Evolutionary conservation across 805 yeast species (phyloP).

Genomic region (Spathaspora sp.): DNA sequence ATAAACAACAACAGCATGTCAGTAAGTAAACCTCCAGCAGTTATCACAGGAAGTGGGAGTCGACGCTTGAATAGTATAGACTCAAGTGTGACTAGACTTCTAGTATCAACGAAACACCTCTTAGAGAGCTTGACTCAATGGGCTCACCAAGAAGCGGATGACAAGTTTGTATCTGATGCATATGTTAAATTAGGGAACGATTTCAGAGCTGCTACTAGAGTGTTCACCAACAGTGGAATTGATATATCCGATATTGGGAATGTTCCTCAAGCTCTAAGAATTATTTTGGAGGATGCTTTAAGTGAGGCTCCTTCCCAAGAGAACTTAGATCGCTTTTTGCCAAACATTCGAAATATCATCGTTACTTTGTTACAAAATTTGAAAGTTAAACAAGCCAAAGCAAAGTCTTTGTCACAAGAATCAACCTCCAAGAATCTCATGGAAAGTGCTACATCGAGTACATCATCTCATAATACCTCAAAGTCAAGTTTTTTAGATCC

Average conservation of each 20-base stretch:
- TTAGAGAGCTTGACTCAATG: constrained; percentile 85
- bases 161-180: constrained; percentile 80
- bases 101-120: constrained; percentile 85
- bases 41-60: neutral
- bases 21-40: neutral
- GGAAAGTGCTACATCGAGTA: neutral
- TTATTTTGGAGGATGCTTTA: constrained; percentile 79
- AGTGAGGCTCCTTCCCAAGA: constrained; percentile 83
- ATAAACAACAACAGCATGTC: neutral
- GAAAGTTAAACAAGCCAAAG: constrained; percentile 70
- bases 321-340: constrained; percentile 74
- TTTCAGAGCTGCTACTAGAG: constrained; percentile 79
- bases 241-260: constrained; percentile 83
- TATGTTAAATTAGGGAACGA: constrained; percentile 93
- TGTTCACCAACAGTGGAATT: constrained; percentile 75
- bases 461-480: neutral
- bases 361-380: constrained; percentile 74
- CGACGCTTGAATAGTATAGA: constrained; percentile 51
- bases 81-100: constrained; percentile 69
- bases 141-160: constrained; percentile 80
- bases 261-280: constrained; percentile 78
- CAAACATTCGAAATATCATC: constrained; percentile 81
- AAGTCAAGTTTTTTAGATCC: neutral
- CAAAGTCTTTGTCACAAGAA: constrained; percentile 25
- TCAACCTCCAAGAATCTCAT: neutral